phyloP scores from a whole-genome alignment of 441 rosid genomes.

The Pelargonium hybrid region DNA sequence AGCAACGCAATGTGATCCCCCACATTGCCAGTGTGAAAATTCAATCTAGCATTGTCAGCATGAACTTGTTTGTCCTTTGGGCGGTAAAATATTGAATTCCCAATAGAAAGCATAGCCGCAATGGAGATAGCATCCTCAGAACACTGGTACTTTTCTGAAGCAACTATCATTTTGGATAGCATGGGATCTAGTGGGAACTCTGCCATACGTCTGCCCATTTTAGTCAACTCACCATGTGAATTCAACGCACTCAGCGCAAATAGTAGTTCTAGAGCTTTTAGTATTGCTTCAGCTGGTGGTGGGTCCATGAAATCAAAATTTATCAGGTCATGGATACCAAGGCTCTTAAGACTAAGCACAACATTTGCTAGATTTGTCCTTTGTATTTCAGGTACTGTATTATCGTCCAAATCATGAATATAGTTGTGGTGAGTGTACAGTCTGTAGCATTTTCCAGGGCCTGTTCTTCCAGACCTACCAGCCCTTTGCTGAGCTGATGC shows the following conservation, averaged over 20 bases:
- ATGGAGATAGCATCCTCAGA: conserved; percentile 84
- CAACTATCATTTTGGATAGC: conserved; percentile 92
- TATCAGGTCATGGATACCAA: conserved; percentile 82
- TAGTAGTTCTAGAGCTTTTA: conserved; percentile 77
- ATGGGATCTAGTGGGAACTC: conserved; percentile 95
- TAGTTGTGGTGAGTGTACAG: conserved; percentile 79
- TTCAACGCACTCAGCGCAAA: conserved; percentile 86
- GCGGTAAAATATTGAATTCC: conserved; percentile 89
- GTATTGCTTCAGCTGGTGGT: conserved; percentile 91
- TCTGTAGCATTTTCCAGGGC: conserved; percentile 87
- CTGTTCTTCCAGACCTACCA: conserved; percentile 93
- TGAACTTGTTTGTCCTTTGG: conserved; percentile 96
- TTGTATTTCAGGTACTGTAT: conserved; percentile 84
- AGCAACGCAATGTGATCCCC: conserved; percentile 94
- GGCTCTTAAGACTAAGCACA: conserved; percentile 88
- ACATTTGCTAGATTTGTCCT: conserved; percentile 90
- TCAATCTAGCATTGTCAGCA: conserved; percentile 92
- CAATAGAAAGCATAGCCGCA: conserved; percentile 92
- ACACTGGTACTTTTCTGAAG: conserved; percentile 83
- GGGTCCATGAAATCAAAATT: conserved; percentile 98
- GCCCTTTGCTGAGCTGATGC: conserved; percentile 98
- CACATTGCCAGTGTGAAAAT: conserved; percentile 85
- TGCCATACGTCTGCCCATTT: conserved; percentile 91
- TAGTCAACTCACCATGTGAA: conserved; percentile 87
- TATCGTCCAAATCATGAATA: conserved; percentile 80